A percentile compares a stretch with the other conserved stretches of the same genome.
Evolutionary conservation across 805 yeast species (phyloP).

Genomic region (Debaryomyces maramus): DNA sequence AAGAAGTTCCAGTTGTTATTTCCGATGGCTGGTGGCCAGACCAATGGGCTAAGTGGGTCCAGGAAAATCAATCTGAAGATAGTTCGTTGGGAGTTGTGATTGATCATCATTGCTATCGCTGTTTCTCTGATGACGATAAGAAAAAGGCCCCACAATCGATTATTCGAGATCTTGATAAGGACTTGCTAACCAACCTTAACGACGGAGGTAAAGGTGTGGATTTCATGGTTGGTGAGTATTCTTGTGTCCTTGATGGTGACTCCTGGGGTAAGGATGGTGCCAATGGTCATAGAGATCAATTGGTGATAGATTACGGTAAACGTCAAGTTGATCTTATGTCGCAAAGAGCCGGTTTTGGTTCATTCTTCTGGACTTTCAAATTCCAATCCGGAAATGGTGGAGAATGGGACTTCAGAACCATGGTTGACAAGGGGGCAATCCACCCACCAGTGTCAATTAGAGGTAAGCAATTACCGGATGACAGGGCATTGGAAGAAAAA

Average conservation of each 20-base stretch:
- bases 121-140: constrained; percentile 77
- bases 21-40: constrained; percentile 95
- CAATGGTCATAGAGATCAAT: constrained; percentile 44
- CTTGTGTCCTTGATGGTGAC: constrained; percentile 77
- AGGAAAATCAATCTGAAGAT: constrained; percentile 36
- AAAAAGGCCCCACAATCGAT: constrained; percentile 63
- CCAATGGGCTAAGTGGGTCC: constrained; percentile 72
- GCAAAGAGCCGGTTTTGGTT: constrained; percentile 63
- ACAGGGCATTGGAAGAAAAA: constrained; percentile 40
- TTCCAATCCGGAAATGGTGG: constrained; percentile 91
- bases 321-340: constrained; percentile 49
- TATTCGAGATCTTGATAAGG: constrained; percentile 52
- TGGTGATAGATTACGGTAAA: constrained; percentile 63
- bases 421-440: constrained; percentile 61
- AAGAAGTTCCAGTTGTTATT: constrained; percentile 66
- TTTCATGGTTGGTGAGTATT: constrained; percentile 83
- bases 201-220: constrained; percentile 54
- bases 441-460: constrained; percentile 20
- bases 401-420: constrained; percentile 90
- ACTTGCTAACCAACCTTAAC: constrained; percentile 49
- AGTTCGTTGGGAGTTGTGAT: constrained; percentile 62
- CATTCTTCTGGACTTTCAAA: constrained; percentile 88
- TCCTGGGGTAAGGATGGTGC: constrained; percentile 65
- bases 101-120: constrained; percentile 84
- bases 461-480: constrained; percentile 36